A percentile compares a stretch with the other conserved stretches of the same genome.
These are phyloP conservation scores for Tuber magnatum DNA, from an alignment of 495 filamentous ascomycete species.

Conservation along the genomic window DNA sequence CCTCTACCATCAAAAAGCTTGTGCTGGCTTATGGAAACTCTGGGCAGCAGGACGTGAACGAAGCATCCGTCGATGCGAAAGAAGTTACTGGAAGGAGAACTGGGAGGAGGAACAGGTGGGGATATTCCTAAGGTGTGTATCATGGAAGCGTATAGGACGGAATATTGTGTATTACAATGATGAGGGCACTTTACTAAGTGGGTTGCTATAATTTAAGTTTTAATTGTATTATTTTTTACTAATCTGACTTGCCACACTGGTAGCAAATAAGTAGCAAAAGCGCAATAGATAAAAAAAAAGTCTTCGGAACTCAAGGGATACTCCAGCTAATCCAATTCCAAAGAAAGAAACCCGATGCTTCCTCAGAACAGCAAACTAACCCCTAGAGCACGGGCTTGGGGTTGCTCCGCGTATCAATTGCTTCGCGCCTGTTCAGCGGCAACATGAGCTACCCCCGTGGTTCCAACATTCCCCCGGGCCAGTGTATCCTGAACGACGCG, in stretches of 20 bases:
- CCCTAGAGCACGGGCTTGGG: not conserved
- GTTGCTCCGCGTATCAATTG: not conserved
- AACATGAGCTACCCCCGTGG: not conserved
- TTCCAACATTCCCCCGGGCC: not conserved
- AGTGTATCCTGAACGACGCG: not conserved
- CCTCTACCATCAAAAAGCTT: not conserved
- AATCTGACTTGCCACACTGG: not conserved
- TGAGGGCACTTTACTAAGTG: not conserved
- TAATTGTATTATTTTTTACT: not conserved
- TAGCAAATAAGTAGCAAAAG: not conserved
- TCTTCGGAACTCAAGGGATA: not conserved
- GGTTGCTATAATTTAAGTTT: not conserved
- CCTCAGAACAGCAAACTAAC: not conserved
- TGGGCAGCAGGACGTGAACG: not conserved
- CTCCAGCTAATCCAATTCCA: not conserved
- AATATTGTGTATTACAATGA: not conserved
- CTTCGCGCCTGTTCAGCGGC: not conserved
- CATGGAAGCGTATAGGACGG: not conserved
- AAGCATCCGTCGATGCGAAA: not conserved
- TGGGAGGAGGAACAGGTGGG: not conserved
- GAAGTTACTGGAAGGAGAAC: not conserved
- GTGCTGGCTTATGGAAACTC: not conserved
- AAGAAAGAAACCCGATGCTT: not conserved
- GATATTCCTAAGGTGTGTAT: not conserved
- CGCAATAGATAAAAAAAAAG: not conserved